Conservation (phyloP, 2,329 filamentous ascomycete species). For the Zymoseptoria passerinii region DNA sequence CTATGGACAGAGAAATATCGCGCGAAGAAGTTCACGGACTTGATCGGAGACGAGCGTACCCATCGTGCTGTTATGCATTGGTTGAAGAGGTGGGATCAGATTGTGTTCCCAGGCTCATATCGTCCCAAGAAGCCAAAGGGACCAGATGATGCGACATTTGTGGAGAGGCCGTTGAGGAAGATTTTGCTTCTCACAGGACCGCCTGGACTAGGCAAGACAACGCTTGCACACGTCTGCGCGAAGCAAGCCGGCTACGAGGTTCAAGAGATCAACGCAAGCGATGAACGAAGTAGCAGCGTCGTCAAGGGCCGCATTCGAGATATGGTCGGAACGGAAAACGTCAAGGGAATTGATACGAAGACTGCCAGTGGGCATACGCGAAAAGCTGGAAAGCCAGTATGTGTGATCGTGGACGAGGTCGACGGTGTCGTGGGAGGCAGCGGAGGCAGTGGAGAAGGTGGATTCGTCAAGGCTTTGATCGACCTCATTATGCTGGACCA, state of each 20-base stretch:
- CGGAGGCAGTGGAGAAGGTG: slow-evolving; percentile 68
- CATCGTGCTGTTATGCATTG: slow-evolving; percentile 84
- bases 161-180: slow-evolving; percentile 71
- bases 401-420: slow-evolving; percentile 91
- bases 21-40: slow-evolving; percentile 80
- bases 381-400: slow-evolving; percentile 77
- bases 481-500: slow-evolving; percentile 82
- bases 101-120: slow-evolving; percentile 75
- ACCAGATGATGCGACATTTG: slow-evolving; percentile 36
- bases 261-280: slow-evolving; percentile 94
- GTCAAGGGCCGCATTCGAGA: slow-evolving; percentile 88
- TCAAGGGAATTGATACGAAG: slow-evolving; percentile 60
- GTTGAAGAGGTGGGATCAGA: slow-evolving; percentile 87
- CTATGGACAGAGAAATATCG: slow-evolving; percentile 98
- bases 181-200: slow-evolving; percentile 85
- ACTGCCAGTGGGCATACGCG: slow-evolving; percentile 47
- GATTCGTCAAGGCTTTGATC: slow-evolving; percentile 90
- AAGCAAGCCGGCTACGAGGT: slow-evolving; percentile 93
- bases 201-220: slow-evolving; percentile 91
- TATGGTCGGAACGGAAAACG: slow-evolving; percentile 86
- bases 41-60: slow-evolving; percentile 89
- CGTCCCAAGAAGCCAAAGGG: slow-evolving; percentile 49
- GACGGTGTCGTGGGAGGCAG: slow-evolving; percentile 84
- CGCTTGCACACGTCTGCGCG: slow-evolving; percentile 90
- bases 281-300: slow-evolving; percentile 81